phyloP scores from a whole-genome alignment of 2,329 filamentous ascomycete species.

The Hypoxylon sp. region DNA sequence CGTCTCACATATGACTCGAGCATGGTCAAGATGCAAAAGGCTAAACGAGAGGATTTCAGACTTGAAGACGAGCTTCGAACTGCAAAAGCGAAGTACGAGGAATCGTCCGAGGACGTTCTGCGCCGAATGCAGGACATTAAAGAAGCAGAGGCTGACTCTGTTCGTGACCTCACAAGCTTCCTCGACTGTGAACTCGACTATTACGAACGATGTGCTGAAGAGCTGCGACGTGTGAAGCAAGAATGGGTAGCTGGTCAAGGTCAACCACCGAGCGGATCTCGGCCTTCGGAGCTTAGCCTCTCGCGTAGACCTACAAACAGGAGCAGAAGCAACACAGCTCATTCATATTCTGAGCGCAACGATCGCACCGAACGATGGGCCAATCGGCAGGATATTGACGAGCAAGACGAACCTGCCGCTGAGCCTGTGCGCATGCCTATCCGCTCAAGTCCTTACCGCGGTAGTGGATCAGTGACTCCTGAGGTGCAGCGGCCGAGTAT shows the following conservation, averaged over 20 bases:
- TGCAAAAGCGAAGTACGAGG: slow-evolving; percentile 96
- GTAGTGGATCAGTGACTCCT: slow-evolving; percentile 50
- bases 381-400: slow-evolving; percentile 55
- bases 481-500: slow-evolving; percentile 50
- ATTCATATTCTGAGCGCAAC: slow-evolving; percentile 61
- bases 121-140: slow-evolving; percentile 97
- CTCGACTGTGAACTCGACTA: slow-evolving; percentile 91
- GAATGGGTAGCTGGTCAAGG: slow-evolving; percentile 59
- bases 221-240: slow-evolving; percentile 73
- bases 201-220: slow-evolving; percentile 90
- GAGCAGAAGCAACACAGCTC: slow-evolving; percentile 65
- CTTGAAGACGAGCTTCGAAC: slow-evolving; percentile 92
- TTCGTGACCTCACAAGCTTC: slow-evolving; percentile 84
- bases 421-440: slow-evolving; percentile 63
- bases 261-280: slow-evolving; percentile 36
- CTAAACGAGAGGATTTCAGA: slow-evolving; percentile 93
- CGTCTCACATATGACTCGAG: slow-evolving; percentile 93
- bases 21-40: slow-evolving; percentile 90
- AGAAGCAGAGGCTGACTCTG: slow-evolving; percentile 87
- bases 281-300: slow-evolving; percentile 49
- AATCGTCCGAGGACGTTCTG: slow-evolving; percentile 91
- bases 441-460: slow-evolving; percentile 57
- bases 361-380: slow-evolving; percentile 55
- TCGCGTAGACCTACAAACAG: slow-evolving; percentile 52
- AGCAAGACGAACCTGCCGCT: slow-evolving; percentile 55